A percentile compares a stretch with the other conserved stretches of the same genome.
These are phyloP conservation scores for Globisporangium camurandrum DNA, from an alignment of 352 stramenopile species.

Conservation along the genomic window DNA sequence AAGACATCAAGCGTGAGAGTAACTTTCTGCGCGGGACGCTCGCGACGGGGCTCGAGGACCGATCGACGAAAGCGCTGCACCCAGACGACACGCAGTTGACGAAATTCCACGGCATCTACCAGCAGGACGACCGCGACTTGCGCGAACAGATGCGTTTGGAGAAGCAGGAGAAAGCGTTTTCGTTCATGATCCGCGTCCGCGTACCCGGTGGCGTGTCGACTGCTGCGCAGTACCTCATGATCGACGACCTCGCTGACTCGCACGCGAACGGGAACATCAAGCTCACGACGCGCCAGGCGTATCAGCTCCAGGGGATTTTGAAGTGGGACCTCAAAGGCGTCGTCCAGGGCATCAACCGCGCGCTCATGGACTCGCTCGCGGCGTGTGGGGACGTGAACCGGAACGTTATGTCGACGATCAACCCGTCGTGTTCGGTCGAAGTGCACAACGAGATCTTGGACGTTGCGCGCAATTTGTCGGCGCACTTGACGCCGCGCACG, in stretches of 20 bases:
- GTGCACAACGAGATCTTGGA: slow-evolving; percentile 82
- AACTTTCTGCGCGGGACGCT: slow-evolving; percentile 75
- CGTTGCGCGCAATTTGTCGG: slow-evolving; percentile 85
- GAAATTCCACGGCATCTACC: slow-evolving; percentile 98
- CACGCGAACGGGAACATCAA: slow-evolving; percentile 94
- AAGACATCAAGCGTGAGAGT: slow-evolving; percentile 78
- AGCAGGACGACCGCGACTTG: slow-evolving; percentile 93
- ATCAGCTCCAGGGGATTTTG: slow-evolving; percentile 95
- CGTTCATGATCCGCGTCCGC: slow-evolving; percentile 97
- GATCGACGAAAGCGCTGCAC: slow-evolving; percentile 59
- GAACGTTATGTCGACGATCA: slow-evolving; percentile 94
- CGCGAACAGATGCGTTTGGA: slow-evolving; percentile 67
- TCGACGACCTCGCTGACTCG: slow-evolving; percentile 90
- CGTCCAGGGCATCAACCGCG: slow-evolving; percentile 89
- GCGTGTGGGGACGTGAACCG: slow-evolving; percentile 96
- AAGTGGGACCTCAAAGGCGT: slow-evolving; percentile 97
- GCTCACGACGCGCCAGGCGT: slow-evolving; percentile 95
- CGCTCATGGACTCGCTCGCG: slow-evolving; percentile 92
- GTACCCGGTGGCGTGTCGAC: slow-evolving; percentile 93
- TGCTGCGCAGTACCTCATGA: slow-evolving; percentile 89
- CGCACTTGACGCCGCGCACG: slow-evolving; percentile 91
- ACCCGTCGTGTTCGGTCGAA: slow-evolving; percentile 83
- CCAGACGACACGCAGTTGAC: slow-evolving; percentile 74
- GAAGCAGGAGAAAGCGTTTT: slow-evolving; percentile 89
- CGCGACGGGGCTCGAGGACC: slow-evolving; percentile 54